Evolutionary conservation across 2,329 filamentous ascomycete genomes (phyloP).

Genomic region (Claviceps digitariae): DNA sequence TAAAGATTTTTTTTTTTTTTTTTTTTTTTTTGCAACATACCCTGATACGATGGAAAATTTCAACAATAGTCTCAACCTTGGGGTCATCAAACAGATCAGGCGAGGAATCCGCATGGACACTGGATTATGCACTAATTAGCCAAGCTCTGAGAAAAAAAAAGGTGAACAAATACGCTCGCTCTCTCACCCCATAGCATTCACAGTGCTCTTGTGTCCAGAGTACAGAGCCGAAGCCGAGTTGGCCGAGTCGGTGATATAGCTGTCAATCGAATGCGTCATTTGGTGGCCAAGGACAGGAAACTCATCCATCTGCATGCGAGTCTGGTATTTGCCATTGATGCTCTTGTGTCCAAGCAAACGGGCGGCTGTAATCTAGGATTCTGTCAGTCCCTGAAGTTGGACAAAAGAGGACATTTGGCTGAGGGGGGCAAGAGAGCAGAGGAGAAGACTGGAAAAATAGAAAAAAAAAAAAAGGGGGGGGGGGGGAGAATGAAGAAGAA

Average conservation of each 20-base stretch:
- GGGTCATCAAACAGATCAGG: slow-evolving; percentile 64
- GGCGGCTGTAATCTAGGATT: slow-evolving; percentile 52
- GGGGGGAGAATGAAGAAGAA: no score
- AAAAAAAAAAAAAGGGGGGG: not conserved
- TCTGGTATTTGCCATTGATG: slow-evolving; percentile 75
- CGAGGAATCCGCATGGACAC: slow-evolving; percentile 66
- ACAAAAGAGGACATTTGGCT: not conserved
- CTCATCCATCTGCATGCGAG: slow-evolving; percentile 61
- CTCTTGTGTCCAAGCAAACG: slow-evolving; percentile 70
- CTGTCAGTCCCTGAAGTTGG: not conserved
- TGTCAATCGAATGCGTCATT: slow-evolving; percentile 79
- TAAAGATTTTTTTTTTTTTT: not conserved
- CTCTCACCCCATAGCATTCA: slow-evolving; percentile 59
- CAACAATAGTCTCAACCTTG: slow-evolving; percentile 73
- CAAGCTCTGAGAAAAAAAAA: not conserved
- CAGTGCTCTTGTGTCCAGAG: slow-evolving; percentile 69
- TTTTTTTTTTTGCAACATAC: slow-evolving; percentile 25
- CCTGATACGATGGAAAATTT: slow-evolving; percentile 59
- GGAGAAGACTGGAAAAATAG: not conserved
- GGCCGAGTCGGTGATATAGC: slow-evolving; percentile 75
- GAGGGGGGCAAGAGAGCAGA: not conserved
- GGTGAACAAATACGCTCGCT: not conserved
- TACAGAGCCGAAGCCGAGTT: slow-evolving; percentile 75
- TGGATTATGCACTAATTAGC: slow-evolving; percentile 8
- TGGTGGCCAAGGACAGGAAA: slow-evolving; percentile 80